Conservation (phyloP, 306 rosid genomes). For the Cucumis hystrix region DNA sequence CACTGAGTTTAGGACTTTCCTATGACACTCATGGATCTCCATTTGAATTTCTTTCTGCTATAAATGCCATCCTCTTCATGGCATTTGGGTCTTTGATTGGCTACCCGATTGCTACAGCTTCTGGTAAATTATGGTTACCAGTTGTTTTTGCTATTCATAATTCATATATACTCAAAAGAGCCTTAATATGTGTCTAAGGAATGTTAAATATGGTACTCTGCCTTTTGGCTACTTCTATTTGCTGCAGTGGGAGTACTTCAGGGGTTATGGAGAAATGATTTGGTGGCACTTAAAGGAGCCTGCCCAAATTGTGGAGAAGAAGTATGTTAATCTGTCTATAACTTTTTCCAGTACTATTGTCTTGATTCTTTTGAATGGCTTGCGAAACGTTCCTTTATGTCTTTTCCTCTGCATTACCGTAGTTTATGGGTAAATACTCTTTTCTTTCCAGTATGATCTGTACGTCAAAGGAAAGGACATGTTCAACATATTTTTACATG, state of each 20-base stretch:
- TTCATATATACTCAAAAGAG: neutral
- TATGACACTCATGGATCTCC: slow-evolving; percentile 30
- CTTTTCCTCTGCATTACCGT: neutral
- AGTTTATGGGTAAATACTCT: neutral
- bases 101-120: slow-evolving; percentile 60
- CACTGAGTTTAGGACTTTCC: slow-evolving; percentile 29
- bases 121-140: slow-evolving; percentile 29
- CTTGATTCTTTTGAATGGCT: neutral
- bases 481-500: neutral
- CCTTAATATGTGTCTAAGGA: neutral
- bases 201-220: neutral
- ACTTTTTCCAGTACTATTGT: neutral
- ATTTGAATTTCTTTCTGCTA: slow-evolving; percentile 25
- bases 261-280: slow-evolving; percentile 71
- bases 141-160: neutral
- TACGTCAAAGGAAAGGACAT: neutral
- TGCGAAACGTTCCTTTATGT: neutral
- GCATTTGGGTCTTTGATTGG: slow-evolving; percentile 50
- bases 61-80: slow-evolving; percentile 43
- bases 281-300: slow-evolving; percentile 71
- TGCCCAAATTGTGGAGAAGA: slow-evolving; percentile 96
- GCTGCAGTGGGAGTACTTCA: slow-evolving; percentile 63
- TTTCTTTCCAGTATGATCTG: neutral
- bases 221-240: neutral
- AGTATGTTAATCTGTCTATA: slow-evolving; percentile 26